These are phyloP conservation scores for Lentinula guzmanii DNA, from an alignment of 768 basidiomycete genomes.

Conservation along the genomic window DNA sequence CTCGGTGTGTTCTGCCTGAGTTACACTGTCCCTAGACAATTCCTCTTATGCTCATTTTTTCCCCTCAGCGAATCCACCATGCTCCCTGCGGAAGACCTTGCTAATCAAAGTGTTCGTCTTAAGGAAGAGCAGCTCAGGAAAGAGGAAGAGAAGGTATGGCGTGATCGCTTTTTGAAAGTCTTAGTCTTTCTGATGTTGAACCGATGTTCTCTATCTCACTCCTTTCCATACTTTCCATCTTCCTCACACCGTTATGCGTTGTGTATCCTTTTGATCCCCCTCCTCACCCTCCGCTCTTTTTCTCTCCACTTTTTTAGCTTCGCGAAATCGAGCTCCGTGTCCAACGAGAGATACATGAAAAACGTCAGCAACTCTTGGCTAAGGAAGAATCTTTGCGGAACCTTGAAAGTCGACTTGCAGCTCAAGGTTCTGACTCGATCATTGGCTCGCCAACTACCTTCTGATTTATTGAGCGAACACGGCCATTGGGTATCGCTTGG, in stretches of 20 bases:
- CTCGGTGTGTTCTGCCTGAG: constrained; percentile 29
- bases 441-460: neutral
- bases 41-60: neutral
- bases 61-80: constrained; percentile 56
- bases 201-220: neutral
- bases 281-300: neutral
- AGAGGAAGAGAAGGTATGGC: constrained; percentile 73
- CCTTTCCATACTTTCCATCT: neutral
- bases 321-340: constrained; percentile 84
- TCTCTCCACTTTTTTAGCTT: constrained; percentile 27
- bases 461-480: neutral
- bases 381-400: constrained; percentile 78
- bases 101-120: constrained; percentile 77
- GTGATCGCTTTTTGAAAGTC: neutral
- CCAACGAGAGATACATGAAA: constrained; percentile 84
- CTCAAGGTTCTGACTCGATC: constrained; percentile 32
- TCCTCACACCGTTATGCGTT: no score
- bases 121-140: constrained; percentile 88
- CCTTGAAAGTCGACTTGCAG: constrained; percentile 53
- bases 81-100: constrained; percentile 73
- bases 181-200: neutral
- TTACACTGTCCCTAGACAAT: neutral
- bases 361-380: constrained; percentile 78
- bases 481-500: neutral
- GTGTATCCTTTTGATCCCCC: no score